Percentiles rank a stretch among this genome's conserved stretches.
Evolutionary conservation across 306 rosid species (phyloP).

Genomic region (Cucurbita maxima): DNA sequence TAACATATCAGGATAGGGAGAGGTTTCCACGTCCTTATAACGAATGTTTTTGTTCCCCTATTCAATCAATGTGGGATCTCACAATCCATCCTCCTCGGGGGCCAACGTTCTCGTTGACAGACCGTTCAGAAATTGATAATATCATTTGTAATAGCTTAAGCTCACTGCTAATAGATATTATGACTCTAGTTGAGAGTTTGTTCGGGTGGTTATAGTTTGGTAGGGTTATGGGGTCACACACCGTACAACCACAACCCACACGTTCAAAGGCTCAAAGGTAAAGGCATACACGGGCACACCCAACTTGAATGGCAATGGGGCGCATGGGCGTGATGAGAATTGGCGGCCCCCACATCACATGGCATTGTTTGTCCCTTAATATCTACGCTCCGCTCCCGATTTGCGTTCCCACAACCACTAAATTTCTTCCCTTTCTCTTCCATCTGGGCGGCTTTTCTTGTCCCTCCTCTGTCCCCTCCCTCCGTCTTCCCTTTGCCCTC

Average conservation of each 20-base stretch:
- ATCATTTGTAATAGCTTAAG: too few species aligned
- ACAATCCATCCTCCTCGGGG: too few species aligned
- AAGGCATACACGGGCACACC: background rate
- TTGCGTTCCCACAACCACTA: background rate
- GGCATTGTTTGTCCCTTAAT: background rate
- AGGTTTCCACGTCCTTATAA: too few species aligned
- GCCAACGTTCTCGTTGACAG: too few species aligned
- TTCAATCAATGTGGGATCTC: too few species aligned
- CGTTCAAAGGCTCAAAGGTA: background rate
- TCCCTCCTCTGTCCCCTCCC: constrained; percentile 62
- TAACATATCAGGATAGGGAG: too few species aligned
- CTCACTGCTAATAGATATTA: too few species aligned
- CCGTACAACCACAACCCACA: background rate
- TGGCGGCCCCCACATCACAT: constrained; percentile 2
- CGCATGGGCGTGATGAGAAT: background rate
- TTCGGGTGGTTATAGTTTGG: background rate
- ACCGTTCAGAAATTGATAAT: too few species aligned
- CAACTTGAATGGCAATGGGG: background rate
- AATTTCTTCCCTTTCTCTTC: constrained; percentile 4
- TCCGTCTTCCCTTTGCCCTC: constrained; percentile 50
- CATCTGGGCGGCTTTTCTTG: constrained; percentile 44
- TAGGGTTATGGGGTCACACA: background rate
- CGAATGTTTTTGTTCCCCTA: too few species aligned
- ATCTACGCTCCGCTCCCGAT: background rate
- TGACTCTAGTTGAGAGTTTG: too few species aligned